Conservation (phyloP, 345 rosid genomes). For the Turritis glabra region DNA sequence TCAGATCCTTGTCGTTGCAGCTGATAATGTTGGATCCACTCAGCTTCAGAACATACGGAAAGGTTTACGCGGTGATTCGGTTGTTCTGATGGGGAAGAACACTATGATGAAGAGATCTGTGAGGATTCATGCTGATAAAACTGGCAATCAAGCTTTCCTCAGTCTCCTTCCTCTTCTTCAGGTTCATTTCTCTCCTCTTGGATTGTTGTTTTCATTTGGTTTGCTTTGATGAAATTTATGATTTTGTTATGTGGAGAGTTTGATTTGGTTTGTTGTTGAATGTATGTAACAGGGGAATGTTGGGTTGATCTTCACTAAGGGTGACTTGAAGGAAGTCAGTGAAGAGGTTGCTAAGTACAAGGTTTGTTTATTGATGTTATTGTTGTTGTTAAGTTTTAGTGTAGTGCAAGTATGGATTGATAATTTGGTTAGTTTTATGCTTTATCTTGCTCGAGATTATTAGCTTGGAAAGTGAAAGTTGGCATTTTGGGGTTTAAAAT, state of each 20-base stretch:
- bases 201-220: not conserved
- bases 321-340: conserved; percentile 76
- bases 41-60: conserved; percentile 88
- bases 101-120: conserved; percentile 96
- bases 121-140: conserved; percentile 73
- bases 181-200: conserved; percentile 36
- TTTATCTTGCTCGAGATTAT: not conserved
- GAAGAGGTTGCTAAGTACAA: conserved; percentile 76
- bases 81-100: conserved; percentile 94
- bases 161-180: conserved; percentile 83
- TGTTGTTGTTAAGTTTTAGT: not conserved
- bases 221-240: not conserved
- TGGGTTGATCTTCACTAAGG: conserved; percentile 74
- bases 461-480: not conserved
- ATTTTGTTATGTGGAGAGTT: not conserved
- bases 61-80: conserved; percentile 81
- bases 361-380: conserved; percentile 37
- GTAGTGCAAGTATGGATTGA: not conserved
- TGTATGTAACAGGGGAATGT: conserved; percentile 59
- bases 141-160: conserved; percentile 59
- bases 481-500: not conserved
- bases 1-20: conserved; percentile 75
- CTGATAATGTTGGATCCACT: conserved; percentile 90
- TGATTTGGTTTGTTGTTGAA: not conserved
- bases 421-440: not conserved